Base-by-base conservation (phyloP, 1,284 basidiomycete species). In the Psilocybe mexicana region DNA sequence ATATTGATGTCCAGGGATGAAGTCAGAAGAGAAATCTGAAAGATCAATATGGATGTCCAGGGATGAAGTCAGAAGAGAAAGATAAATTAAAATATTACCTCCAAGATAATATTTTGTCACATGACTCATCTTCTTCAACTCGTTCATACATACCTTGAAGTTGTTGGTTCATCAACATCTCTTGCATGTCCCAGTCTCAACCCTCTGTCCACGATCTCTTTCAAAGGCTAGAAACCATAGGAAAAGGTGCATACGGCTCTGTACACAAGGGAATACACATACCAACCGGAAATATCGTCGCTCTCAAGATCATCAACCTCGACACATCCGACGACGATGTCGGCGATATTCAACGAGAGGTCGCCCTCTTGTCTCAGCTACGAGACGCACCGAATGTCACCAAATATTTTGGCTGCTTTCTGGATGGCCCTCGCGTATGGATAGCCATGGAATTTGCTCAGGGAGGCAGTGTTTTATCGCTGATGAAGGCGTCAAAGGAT, bases 361-460 rank as follows among this genome's bases (percentile, higher is more conserved):
- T 99, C 23, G 88, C 94, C 6, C 86, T 99, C 48, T 81, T 99
- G 33, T 91, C 92, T 52, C 93, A 96, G 70, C 84, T 99, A 43
- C 81, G 93, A 43, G 92, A 94, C 63, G 85, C 85, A 0, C 90
- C 91, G 55, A 99, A 99, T 70, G 88, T 99, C 64, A 97, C 94
- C 43, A 88, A 92, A 65, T 99, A 99, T 76, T 98, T 91, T 76
- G 96, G 95, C 24, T 98, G 96, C 74, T 90, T 93, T 76, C 84
- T 98, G 70, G 92, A 96, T 70, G 95, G 95, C 0, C 92, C 94
- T 26, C 91, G 93, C 52, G 92, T 99, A 4, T 99, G 97, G 95
- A 99, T 99, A 65, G 94, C 92, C 42, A 99, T 99, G 97, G 97
- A 99, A 73, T 91, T 90, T 69, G 97, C 97, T 5, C 89, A 94